These are phyloP conservation scores for Trypanosoma boissoni DNA, from an alignment of 208 protist genomes.

Conservation along the genomic window DNA sequence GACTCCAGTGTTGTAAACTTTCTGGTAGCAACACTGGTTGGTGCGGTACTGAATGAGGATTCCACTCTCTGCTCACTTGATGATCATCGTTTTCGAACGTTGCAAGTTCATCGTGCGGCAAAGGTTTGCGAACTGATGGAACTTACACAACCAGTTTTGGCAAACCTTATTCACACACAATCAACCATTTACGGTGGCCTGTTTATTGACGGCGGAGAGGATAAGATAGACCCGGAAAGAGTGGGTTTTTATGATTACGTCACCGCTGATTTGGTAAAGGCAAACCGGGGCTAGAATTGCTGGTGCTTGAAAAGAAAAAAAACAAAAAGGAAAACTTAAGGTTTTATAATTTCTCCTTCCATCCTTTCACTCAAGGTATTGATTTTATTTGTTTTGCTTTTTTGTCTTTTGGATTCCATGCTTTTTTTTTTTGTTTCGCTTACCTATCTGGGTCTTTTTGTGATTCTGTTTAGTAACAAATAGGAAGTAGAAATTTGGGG, in stretches of 20 bases:
- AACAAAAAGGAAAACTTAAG: too few species aligned
- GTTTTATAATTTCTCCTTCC: too few species aligned
- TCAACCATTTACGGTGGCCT: constrained; percentile 14
- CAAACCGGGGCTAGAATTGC: constrained; percentile 28
- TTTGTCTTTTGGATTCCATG: too few species aligned
- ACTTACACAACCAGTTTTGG: constrained; percentile 46
- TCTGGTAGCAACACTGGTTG: constrained; percentile 2
- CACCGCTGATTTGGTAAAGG: constrained; percentile 81
- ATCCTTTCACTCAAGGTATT: too few species aligned
- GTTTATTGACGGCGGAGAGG: constrained; percentile 47
- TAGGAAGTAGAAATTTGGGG: not conserved
- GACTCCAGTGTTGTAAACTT: constrained; percentile 18
- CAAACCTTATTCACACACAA: constrained; percentile 21
- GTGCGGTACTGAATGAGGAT: constrained; percentile 6
- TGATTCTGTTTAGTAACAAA: too few species aligned
- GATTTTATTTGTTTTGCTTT: too few species aligned
- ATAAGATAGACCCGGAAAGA: constrained; percentile 41
- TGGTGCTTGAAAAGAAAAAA: too few species aligned
- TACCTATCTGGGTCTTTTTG: too few species aligned
- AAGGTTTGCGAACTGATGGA: constrained; percentile 72
- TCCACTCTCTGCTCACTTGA: too few species aligned
- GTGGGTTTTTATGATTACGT: constrained; percentile 77
- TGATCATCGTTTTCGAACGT: not conserved
- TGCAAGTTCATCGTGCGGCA: constrained; percentile 55
- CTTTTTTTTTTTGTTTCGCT: too few species aligned